Percentiles rank a stretch among this genome's conserved stretches.
Evolutionary conservation across 2,329 filamentous ascomycete species (phyloP).

Genomic region (Fusarium bulbicola): DNA sequence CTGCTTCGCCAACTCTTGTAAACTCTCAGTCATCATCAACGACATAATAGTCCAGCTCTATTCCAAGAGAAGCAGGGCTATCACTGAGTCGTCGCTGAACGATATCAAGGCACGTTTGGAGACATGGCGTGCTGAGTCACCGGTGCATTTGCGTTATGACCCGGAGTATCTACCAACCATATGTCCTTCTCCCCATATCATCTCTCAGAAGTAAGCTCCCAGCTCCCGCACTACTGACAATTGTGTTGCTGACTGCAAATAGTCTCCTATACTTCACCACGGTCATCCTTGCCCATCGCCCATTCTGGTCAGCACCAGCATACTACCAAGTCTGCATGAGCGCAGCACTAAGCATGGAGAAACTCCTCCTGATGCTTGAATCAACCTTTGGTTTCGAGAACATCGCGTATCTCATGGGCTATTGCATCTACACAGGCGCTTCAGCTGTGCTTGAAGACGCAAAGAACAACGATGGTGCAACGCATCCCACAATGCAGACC

Average conservation of each 20-base stretch:
- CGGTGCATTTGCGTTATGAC: neutral
- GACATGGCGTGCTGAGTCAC: neutral
- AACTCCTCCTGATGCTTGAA: neutral
- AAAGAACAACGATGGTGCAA: neutral
- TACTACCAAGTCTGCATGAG: conserved; percentile 4
- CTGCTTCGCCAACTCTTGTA: conserved; percentile 3
- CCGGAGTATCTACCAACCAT: neutral
- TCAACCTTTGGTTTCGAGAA: conserved; percentile 1
- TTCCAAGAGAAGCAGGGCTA: neutral
- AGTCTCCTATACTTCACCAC: neutral
- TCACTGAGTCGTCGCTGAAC: neutral
- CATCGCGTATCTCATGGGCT: conserved; percentile 6
- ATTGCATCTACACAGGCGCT: neutral
- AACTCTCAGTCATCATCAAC: neutral
- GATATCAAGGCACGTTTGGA: neutral
- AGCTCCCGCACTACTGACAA: no score
- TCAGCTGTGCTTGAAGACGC: neutral
- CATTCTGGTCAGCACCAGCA: neutral
- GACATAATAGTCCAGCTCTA: conserved; percentile 5
- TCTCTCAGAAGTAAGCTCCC: neutral
- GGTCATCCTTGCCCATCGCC: neutral
- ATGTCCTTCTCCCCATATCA: neutral
- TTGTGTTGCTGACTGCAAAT: neutral
- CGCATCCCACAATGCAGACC: conserved; percentile 1
- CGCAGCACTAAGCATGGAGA: neutral